Evolutionary conservation across 1,284 basidiomycete species (phyloP), one percentile per base, ranked within the genome.

Genomic region (Fistulinella staudtii): DNA sequence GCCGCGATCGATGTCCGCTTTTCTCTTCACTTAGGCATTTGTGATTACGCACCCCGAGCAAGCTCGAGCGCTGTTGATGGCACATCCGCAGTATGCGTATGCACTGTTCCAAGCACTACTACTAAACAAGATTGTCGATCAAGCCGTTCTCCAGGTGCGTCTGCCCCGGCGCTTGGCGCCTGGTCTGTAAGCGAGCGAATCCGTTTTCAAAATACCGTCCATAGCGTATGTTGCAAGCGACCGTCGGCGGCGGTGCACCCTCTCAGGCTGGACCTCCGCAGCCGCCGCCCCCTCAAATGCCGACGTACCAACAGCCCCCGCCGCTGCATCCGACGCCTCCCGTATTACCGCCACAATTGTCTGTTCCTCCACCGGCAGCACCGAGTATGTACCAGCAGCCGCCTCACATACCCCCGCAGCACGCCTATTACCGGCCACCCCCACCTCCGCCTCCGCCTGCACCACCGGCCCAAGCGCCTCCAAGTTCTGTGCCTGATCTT

Each of bases 41-140:
- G 85, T 96, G 22, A 84, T 90, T 21, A 89, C 84, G 0, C 87
- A 93, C 51, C 93, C 94, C 3, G 93, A 97, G 33, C 87, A 94
- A 68, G 94, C 95, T 25, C 76, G 85, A 37, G 72, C 79, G 4
- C 70, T 99, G 27, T 77, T 99, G 25, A 72, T 82, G 8, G 73
- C 80, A 8, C 87, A 97, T 57, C 95, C 96, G 13, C 95, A 99
- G 68, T 77, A 97, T 14, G 86, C 93, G 3, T 99, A 98, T 63
- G 95, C 95, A 1, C 76, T 99, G 15, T 98, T 99, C 72, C 95
- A 98, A 70, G 89, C 92, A 0, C 81, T 99, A 60, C 72, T 99
- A 5, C 74, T 97, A 47, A 91, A 96, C 76, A 92, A 95, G 61
- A 91, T 99, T 20, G 91, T 99, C 37, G 94, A 98, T 55, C 80